A percentile compares a stretch with the other conserved stretches of the same genome.
Evolutionary conservation across 805 yeast species (phyloP).

Genomic region (Saccharomycopsis sp.): DNA sequence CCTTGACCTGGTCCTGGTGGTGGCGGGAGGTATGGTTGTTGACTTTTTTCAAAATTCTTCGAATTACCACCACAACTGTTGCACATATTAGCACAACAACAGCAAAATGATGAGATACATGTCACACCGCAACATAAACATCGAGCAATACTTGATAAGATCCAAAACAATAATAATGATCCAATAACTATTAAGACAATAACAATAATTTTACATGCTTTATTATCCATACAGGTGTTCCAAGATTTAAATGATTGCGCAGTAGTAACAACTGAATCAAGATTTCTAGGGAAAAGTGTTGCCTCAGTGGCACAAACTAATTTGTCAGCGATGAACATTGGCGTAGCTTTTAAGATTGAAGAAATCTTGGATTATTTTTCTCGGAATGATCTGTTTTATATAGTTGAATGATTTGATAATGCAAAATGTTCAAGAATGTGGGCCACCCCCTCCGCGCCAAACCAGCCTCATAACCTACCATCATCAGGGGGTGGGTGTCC

Average conservation of each 20-base stretch:
- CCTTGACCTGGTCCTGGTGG: background rate
- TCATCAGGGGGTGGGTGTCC: no score
- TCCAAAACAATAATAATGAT: conserved; percentile 41
- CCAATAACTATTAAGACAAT: conserved; percentile 52
- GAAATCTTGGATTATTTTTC: no score
- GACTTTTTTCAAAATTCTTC: background rate
- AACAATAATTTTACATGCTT: conserved; percentile 54
- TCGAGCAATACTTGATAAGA: conserved; percentile 37
- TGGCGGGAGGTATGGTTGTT: conserved; percentile 1
- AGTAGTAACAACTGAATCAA: conserved; percentile 2
- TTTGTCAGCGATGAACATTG: background rate
- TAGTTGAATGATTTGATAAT: background rate
- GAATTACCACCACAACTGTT: conserved; percentile 12
- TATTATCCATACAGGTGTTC: conserved; percentile 61
- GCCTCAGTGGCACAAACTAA: conserved; percentile 2
- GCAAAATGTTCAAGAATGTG: no score
- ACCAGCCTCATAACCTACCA: background rate
- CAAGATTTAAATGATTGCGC: conserved; percentile 40
- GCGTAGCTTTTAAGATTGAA: background rate
- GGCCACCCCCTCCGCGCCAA: background rate
- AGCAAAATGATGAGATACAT: conserved; percentile 37
- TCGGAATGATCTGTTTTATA: background rate
- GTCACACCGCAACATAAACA: conserved; percentile 43
- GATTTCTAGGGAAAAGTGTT: conserved; percentile 1
- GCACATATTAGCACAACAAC: conserved; percentile 26